Evolutionary conservation across 73 alveolate genomes (phyloP).

Genomic region (Tetrahymena borealis): DNA sequence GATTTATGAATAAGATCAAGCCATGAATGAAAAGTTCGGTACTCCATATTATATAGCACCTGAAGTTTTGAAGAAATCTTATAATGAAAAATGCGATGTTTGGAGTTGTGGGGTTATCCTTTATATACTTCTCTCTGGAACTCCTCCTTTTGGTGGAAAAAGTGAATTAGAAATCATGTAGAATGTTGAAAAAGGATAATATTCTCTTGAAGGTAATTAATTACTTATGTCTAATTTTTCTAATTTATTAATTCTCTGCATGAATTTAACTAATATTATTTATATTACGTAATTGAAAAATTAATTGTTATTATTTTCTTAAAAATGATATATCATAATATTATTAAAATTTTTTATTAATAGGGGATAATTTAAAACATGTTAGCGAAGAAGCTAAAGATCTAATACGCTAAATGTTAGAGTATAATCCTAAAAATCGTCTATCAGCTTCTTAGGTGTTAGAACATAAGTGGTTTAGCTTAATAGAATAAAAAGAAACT

Average conservation of each 20-base stretch:
- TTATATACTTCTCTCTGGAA: conserved; percentile 30
- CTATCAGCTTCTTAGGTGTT: conserved; percentile 26
- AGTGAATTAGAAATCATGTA: conserved; percentile 20
- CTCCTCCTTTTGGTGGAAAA: conserved; percentile 47
- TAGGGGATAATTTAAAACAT: conserved; percentile 14
- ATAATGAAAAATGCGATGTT: conserved; percentile 40
- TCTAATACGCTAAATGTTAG: conserved; percentile 14
- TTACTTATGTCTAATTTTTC: no score
- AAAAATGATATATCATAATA: neutral
- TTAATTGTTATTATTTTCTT: no score
- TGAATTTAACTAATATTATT: no score
- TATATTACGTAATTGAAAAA: no score
- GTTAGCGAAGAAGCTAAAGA: conserved; percentile 33
- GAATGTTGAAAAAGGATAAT: conserved; percentile 11
- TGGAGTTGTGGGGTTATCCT: conserved; percentile 40
- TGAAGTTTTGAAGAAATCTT: conserved; percentile 13
- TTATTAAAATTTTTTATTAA: neutral
- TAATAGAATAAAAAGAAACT: conserved; percentile 5
- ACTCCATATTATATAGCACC: conserved; percentile 42
- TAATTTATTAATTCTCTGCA: no score
- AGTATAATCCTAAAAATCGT: conserved; percentile 19
- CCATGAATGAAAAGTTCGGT: conserved; percentile 34
- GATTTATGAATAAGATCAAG: conserved; percentile 8
- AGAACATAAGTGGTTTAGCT: conserved; percentile 21
- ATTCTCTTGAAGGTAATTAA: conserved; percentile 3